Conservation (phyloP, 495 filamentous ascomycete genomes). For the Parachaetomium inaequale region DNA sequence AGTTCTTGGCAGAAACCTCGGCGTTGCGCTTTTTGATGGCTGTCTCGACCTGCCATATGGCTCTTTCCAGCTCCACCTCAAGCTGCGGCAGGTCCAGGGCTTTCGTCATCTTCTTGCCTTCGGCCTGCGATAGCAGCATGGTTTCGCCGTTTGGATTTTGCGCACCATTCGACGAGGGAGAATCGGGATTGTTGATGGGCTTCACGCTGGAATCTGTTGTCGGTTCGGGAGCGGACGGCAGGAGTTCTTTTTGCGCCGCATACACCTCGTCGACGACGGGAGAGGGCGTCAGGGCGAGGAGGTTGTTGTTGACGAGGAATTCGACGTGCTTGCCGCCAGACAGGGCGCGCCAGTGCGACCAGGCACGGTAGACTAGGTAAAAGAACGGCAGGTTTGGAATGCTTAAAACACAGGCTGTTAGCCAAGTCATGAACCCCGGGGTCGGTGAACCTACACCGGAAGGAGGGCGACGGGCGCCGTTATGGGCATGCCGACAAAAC, state of each 20-base stretch:
- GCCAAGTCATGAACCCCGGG: not conserved
- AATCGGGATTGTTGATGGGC: slow-evolving; percentile 23
- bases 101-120: slow-evolving; percentile 61
- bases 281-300: slow-evolving; percentile 62
- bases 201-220: slow-evolving; percentile 22
- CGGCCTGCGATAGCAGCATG: slow-evolving; percentile 56
- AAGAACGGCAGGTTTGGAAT: slow-evolving; percentile 97
- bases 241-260: slow-evolving; percentile 35
- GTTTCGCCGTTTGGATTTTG: slow-evolving; percentile 49
- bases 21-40: slow-evolving; percentile 54
- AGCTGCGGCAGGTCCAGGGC: slow-evolving; percentile 77
- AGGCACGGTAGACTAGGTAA: slow-evolving; percentile 79
- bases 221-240: slow-evolving; percentile 29
- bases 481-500: slow-evolving; percentile 78
- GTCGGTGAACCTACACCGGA: slow-evolving; percentile 63
- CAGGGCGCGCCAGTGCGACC: slow-evolving; percentile 68
- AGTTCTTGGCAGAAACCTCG: slow-evolving; percentile 21
- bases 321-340: slow-evolving; percentile 81
- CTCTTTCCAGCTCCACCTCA: slow-evolving; percentile 82
- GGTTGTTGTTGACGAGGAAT: slow-evolving; percentile 67
- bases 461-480: slow-evolving; percentile 74
- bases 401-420: slow-evolving; percentile 41
- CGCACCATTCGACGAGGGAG: not conserved
- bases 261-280: slow-evolving; percentile 71
- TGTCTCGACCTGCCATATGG: slow-evolving; percentile 79